phyloP scores from a whole-genome alignment of 306 rosid species.

The Dryas drummondii region DNA sequence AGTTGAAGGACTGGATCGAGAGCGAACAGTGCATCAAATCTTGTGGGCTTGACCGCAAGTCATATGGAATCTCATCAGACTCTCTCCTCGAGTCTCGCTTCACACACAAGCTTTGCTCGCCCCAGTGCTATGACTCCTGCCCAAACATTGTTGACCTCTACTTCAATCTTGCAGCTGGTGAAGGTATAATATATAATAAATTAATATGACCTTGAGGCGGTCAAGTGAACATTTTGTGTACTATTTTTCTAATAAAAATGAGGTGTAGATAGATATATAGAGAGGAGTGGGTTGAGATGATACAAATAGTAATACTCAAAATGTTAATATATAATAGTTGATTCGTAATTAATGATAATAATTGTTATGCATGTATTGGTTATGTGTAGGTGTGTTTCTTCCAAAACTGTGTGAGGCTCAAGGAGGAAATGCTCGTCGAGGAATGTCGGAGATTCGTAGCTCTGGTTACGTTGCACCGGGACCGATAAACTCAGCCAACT shows the following conservation, averaged over 20 bases:
- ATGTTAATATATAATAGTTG: too few relatives aligned
- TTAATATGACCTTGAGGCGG: too few relatives aligned
- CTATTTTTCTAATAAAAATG: neutral
- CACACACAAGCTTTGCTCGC: conserved; percentile 63
- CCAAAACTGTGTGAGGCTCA: conserved; percentile 72
- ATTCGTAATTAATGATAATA: too few relatives aligned
- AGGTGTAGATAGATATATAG: too few relatives aligned
- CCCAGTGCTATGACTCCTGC: conserved; percentile 60
- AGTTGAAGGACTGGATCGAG: conserved; percentile 58
- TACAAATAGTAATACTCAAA: too few relatives aligned
- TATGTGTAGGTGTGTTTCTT: conserved; percentile 69
- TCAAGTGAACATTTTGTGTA: too few relatives aligned
- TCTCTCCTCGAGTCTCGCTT: conserved; percentile 63
- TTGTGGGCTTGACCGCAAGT: conserved; percentile 65
- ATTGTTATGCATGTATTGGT: too few relatives aligned
- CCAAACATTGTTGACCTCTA: conserved; percentile 71
- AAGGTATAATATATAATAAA: conserved; percentile 43
- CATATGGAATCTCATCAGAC: conserved; percentile 75
- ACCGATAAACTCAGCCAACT: conserved; percentile 37
- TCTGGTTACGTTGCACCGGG: conserved; percentile 70
- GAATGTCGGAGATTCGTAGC: conserved; percentile 71
- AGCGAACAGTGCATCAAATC: conserved; percentile 58
- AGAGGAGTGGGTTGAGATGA: too few relatives aligned
- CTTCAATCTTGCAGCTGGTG: conserved; percentile 90
- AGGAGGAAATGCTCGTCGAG: conserved; percentile 45